These are phyloP conservation scores for Pseudonitzschia multistriata DNA, from an alignment of 108 stramenopile genomes.

Conservation along the genomic window DNA sequence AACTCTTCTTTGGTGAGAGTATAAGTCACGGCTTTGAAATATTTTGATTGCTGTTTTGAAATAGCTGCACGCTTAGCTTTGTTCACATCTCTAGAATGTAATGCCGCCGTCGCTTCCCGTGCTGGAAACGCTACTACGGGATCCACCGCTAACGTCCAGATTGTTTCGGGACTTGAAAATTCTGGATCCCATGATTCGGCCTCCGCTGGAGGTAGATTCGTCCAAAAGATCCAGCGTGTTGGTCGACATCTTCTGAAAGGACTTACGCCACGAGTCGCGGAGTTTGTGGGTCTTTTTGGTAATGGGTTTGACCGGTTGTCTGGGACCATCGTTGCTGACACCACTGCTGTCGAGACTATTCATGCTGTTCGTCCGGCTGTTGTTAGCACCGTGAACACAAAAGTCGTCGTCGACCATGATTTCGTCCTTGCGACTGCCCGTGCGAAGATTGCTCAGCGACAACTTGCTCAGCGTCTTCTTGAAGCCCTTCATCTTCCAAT, in stretches of 20 bases:
- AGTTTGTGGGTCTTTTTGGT: constrained; percentile 24
- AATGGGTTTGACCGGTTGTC: constrained; percentile 11
- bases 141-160: neutral
- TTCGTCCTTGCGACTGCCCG: constrained; percentile 6
- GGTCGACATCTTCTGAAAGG: constrained; percentile 13
- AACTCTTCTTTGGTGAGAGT: no score
- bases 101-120: neutral
- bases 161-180: constrained; percentile 1
- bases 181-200: neutral
- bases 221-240: constrained; percentile 7
- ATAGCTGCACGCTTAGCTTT: no score
- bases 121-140: neutral
- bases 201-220: neutral
- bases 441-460: constrained; percentile 19
- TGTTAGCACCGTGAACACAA: constrained; percentile 6
- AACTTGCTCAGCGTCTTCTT: constrained; percentile 17
- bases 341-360: neutral
- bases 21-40: no score
- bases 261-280: constrained; percentile 5
- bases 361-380: neutral
- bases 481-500: constrained; percentile 18
- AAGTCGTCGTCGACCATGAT: constrained; percentile 11
- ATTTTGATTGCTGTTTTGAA: no score
- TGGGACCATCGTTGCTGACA: neutral
- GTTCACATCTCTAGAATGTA: constrained; percentile 10